phyloP scores from a whole-genome alignment of 2,329 filamentous ascomycete genomes.

The Rasamsonia emersonii region DNA sequence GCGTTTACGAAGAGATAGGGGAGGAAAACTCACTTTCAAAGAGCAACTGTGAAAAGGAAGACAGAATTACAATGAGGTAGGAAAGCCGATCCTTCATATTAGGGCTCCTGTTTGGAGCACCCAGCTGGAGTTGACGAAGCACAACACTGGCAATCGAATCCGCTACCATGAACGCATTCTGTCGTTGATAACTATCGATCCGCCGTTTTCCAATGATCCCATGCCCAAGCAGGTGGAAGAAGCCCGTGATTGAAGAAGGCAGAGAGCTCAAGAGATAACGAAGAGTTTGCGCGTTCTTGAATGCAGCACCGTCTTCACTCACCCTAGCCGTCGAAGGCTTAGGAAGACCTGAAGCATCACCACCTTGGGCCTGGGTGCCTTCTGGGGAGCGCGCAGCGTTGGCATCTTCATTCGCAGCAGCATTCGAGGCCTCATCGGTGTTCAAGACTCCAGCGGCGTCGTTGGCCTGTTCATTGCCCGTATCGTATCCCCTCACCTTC shows the following conservation, averaged over 20 bases:
- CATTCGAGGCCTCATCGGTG: slow-evolving; percentile 13
- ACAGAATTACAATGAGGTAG: slow-evolving; percentile 74
- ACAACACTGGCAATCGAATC: slow-evolving; percentile 65
- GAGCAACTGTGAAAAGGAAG: slow-evolving; percentile 68
- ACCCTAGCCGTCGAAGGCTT: slow-evolving; percentile 16
- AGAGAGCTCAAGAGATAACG: slow-evolving; percentile 69
- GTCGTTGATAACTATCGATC: slow-evolving; percentile 55
- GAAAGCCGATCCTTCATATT: slow-evolving; percentile 58
- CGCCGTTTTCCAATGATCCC: slow-evolving; percentile 67
- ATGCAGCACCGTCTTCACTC: slow-evolving; percentile 32
- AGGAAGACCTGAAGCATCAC: slow-evolving; percentile 11
- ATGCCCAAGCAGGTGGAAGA: slow-evolving; percentile 80
- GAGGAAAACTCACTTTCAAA: slow-evolving; percentile 51
- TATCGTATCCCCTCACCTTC: slow-evolving; percentile 30
- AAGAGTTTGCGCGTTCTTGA: slow-evolving; percentile 71
- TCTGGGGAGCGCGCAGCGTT: slow-evolving; percentile 6
- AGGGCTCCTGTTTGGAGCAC: slow-evolving; percentile 36
- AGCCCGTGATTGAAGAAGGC: slow-evolving; percentile 69
- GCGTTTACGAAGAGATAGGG: slow-evolving; percentile 3
- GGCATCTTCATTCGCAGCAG: slow-evolving; percentile 17
- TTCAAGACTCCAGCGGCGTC: slow-evolving; percentile 18
- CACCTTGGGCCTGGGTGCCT: slow-evolving; percentile 2
- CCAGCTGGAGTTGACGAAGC: slow-evolving; percentile 55
- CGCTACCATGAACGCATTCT: slow-evolving; percentile 53
- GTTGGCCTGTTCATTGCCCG: slow-evolving; percentile 34